Evolutionary conservation across 768 basidiomycete species (phyloP).

Genomic region (Dendrothele bispora): DNA sequence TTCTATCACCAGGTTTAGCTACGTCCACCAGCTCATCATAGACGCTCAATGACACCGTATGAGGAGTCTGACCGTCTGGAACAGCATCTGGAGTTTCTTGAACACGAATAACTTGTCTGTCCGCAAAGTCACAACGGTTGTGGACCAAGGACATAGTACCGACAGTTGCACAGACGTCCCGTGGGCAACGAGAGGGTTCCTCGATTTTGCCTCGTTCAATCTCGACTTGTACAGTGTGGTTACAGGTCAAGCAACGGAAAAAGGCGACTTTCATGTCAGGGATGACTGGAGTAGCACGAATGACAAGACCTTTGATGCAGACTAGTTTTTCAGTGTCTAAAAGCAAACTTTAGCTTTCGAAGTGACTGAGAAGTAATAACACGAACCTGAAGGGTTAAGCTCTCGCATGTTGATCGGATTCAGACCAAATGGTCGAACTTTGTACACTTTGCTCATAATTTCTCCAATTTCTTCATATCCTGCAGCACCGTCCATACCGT

Average conservation of each 20-base stretch:
- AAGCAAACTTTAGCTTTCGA: conserved; percentile 1
- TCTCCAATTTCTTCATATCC: conserved; percentile 88
- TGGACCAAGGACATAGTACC: conserved; percentile 95
- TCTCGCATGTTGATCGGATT: conserved; percentile 89
- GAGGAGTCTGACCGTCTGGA: conserved; percentile 97
- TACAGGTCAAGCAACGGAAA: conserved; percentile 95
- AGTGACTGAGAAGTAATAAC: background rate
- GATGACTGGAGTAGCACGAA: conserved; percentile 95
- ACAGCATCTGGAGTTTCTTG: conserved; percentile 99
- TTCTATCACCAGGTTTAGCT: conserved; percentile 92
- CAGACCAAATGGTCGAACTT: conserved; percentile 89
- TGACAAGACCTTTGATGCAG: conserved; percentile 94
- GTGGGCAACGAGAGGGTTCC: conserved; percentile 88
- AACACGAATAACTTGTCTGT: conserved; percentile 91
- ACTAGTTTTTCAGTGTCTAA: conserved; percentile 98
- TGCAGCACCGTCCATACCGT: conserved; percentile 73
- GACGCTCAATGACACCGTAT: conserved; percentile 95
- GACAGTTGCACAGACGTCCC: conserved; percentile 85
- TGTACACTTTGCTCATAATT: conserved; percentile 86
- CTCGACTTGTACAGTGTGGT: conserved; percentile 95
- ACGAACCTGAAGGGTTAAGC: conserved; percentile 85
- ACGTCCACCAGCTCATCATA: conserved; percentile 98
- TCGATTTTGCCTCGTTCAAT: conserved; percentile 98
- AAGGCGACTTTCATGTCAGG: conserved; percentile 99
- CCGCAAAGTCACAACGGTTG: conserved; percentile 95